Base-by-base conservation (phyloP, 169 alveolate species). In the Plasmodium fragile region DNA sequence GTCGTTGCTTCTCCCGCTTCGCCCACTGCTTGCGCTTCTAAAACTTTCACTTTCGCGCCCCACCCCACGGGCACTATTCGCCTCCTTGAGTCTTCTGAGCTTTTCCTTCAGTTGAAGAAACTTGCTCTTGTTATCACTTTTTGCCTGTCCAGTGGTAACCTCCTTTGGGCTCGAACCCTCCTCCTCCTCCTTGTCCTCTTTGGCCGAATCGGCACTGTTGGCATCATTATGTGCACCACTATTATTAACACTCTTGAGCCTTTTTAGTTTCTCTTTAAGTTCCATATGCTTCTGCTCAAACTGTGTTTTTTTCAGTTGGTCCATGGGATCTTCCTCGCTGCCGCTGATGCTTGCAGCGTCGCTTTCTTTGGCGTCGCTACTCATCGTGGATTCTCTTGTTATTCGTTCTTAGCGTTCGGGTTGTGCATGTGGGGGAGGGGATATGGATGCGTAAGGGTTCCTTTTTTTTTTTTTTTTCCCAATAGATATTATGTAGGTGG, bases 201-300 rank as follows among this genome's bases (percentile, higher is more conserved):
- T 55, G 22, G 32, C 41, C 11, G 69, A 52, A 11, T 39, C 90
- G 3, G 11, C 25, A 32, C 55, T 55, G 55, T 16, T 28, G 70
- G 41, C 70, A 49, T 13, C 71, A 30, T 53, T 55, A 59, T 72
- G 53, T 11, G 4, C 70, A 81, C 79, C 41, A 7, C 69, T 52
- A 36, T 32, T 77, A 75, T 22, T 28, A 18, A 28, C 30, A 34
- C 32, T 18, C 22, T 75, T 85, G 41, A 73, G 70, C 32, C 28
- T 73, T 75, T 85, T 85, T 53, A 85, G 79, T 75, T 73, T 85
- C n/a, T 85, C 93, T 18, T 85, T 85, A 85, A 85, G 83, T 85
- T 85, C 85, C 79, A 34, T 32, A 52, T 72, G 84, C 18, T 75
- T 85, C 45, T 85, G 36, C 79, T 85, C 93, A 73, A 69, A 49